Base-by-base conservation (phyloP, 148 eudicot species). In the Spergularia marina region DNA sequence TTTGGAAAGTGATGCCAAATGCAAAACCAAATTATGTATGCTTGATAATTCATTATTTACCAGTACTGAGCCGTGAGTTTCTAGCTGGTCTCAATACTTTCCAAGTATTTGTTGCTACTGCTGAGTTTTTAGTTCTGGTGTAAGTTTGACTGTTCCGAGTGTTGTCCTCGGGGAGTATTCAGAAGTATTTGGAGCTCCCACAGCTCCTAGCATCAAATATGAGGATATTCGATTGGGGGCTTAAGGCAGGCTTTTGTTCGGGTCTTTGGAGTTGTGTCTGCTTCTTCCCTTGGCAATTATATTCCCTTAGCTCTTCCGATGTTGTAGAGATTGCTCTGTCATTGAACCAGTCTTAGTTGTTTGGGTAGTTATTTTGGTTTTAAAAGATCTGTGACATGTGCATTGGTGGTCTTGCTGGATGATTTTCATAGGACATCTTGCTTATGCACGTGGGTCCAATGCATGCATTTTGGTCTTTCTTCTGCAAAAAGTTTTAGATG, bases 301-400 rank as follows among this genome's bases (percentile, higher is more conserved):
- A 44, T 67, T 67, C 55, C 68, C 69, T 67, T 20, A 54, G 30
- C 34, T 67, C 49, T 67, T 44, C 71, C 71, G 4, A 12, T 39
- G 68, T 64, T 16, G 49, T 30, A 66, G 10, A 30, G 53, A n/a
- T 66, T n/a, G 30, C 53, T 44, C 23, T 66, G 6, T 66, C 30
- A 12, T 67, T 67, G 39, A 68, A 49, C 30, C 36, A 21, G 39
- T 12, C 16, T 18, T 64, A 2, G 40, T 36, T 65, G 21, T 65
- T 40, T 62, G 6, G 12, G 69, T 20, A 65, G 16, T 6, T 15
- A 39, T 40, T 65, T 39, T 16, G 51, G 8, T 14, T 30, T 44
- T 44, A 5, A 30, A 12, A 30, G 41, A 30, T 62, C 44, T 30
- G 17, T 62, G 51, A 39, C 18, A 16, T 65, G 52, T 39, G 5